Evolutionary conservation across 345 rosid genomes (phyloP).

Genomic region (Eucalyptus albens): DNA sequence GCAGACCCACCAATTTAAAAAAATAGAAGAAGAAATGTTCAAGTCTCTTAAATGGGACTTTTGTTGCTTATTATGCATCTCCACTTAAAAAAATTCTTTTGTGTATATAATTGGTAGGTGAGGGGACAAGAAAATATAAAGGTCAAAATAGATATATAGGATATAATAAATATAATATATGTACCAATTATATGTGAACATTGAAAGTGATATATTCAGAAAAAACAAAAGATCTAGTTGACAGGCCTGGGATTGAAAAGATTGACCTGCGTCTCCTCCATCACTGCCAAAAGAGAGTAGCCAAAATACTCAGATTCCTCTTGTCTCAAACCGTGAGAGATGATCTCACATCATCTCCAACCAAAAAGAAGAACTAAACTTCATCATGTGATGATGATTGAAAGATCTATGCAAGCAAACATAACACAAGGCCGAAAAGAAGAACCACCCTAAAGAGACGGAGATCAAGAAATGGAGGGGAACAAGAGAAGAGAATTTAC

Average conservation of each 20-base stretch:
- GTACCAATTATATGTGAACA: background rate
- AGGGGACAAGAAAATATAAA: conserved; percentile 20
- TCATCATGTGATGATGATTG: background rate
- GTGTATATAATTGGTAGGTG: conserved; percentile 10
- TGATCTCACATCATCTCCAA: background rate
- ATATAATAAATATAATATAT: background rate
- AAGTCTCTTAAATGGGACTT: background rate
- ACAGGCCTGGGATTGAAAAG: conserved; percentile 42
- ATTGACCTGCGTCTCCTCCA: conserved; percentile 38
- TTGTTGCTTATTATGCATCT: background rate
- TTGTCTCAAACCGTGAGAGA: background rate
- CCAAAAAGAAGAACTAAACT: background rate
- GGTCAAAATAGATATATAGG: background rate
- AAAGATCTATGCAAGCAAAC: background rate
- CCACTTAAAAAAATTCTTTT: background rate
- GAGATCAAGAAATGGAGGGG: background rate
- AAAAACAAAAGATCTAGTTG: conserved; percentile 34
- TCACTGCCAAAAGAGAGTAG: conserved; percentile 1
- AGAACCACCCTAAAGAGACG: background rate
- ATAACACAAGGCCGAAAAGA: background rate
- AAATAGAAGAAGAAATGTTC: background rate
- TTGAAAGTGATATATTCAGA: background rate
- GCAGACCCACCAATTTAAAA: background rate
- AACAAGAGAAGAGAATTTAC: background rate
- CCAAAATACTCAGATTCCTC: background rate